Evolutionary conservation across 2,329 filamentous ascomycete genomes (phyloP).

Genomic region (Aciculosporium take): DNA sequence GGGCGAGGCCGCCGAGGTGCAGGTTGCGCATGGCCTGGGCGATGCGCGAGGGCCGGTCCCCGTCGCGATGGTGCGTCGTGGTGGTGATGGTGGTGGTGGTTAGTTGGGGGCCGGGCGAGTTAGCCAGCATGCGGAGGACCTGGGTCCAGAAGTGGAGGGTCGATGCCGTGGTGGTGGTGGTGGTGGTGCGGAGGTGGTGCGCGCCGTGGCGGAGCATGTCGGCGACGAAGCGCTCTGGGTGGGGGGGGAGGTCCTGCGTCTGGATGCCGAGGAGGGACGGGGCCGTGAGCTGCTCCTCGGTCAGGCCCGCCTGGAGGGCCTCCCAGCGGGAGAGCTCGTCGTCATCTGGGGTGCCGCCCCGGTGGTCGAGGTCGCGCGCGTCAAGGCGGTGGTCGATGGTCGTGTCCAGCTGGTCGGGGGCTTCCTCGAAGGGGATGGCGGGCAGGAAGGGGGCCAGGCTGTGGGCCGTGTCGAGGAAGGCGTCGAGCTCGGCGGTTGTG

Average conservation of each 20-base stretch:
- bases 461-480: constrained; percentile 6
- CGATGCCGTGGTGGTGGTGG: no score
- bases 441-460: constrained; percentile 5
- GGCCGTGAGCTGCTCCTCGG: constrained; percentile 2
- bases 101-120: constrained; percentile 1
- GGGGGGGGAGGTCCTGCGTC: neutral
- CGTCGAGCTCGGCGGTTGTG: constrained; percentile 6
- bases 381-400: constrained; percentile 6
- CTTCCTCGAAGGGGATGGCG: constrained; percentile 4
- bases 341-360: neutral
- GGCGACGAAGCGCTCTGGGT: constrained; percentile 4
- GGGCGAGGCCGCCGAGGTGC: constrained; percentile 1
- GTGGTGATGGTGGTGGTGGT: no score
- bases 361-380: constrained; percentile 3
- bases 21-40: constrained; percentile 6
- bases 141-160: constrained; percentile 1
- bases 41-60: constrained; percentile 1
- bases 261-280: constrained; percentile 4
- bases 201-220: neutral
- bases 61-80: no score
- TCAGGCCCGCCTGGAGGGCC: neutral
- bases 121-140: constrained; percentile 4
- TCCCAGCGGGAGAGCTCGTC: constrained; percentile 2
- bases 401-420: constrained; percentile 5
- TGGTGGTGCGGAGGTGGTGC: neutral